A percentile compares a stretch with the other conserved stretches of the same genome.
Evolutionary conservation across 164 flowering plant species (phyloP).

Genomic region (Umbilicus rupestris): DNA sequence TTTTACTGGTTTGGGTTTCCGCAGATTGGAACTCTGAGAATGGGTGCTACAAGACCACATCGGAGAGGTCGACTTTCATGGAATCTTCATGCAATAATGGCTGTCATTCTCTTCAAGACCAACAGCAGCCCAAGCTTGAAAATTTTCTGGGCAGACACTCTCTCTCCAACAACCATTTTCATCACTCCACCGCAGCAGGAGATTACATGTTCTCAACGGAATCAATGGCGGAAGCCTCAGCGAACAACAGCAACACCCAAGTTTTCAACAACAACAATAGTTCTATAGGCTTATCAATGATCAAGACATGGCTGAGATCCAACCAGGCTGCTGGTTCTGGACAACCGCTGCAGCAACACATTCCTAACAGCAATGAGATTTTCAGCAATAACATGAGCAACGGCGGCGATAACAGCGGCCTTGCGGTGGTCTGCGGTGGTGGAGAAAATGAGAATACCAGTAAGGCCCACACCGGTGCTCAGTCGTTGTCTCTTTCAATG

Average conservation of each 20-base stretch:
- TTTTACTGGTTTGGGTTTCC: slow-evolving; percentile 10
- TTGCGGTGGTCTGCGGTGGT: slow-evolving; percentile 7
- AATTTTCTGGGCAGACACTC: slow-evolving; percentile 67
- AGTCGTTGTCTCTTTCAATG: slow-evolving; percentile 60
- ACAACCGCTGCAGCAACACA: slow-evolving; percentile 17
- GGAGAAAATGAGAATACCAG: background rate
- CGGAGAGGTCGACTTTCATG: slow-evolving; percentile 35
- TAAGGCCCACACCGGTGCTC: slow-evolving; percentile 22
- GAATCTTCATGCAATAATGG: slow-evolving; percentile 26
- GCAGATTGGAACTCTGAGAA: slow-evolving; percentile 64
- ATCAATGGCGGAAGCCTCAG: background rate
- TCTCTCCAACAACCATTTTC: slow-evolving; percentile 20
- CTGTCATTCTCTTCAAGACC: slow-evolving; percentile 16
- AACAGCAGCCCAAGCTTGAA: slow-evolving; percentile 67
- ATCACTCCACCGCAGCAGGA: slow-evolving; percentile 1
- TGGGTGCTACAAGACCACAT: slow-evolving; percentile 35
- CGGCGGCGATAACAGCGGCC: slow-evolving; percentile 11
- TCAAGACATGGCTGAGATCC: slow-evolving; percentile 76
- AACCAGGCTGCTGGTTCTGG: slow-evolving; percentile 26
- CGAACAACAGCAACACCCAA: slow-evolving; percentile 11
- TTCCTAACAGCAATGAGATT: background rate
- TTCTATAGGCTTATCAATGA: slow-evolving; percentile 68
- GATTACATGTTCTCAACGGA: background rate
- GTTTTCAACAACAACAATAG: slow-evolving; percentile 28
- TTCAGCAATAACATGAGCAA: slow-evolving; percentile 12